Conservation (phyloP, 306 rosid genomes). For the Vachellia pachyceras region DNA sequence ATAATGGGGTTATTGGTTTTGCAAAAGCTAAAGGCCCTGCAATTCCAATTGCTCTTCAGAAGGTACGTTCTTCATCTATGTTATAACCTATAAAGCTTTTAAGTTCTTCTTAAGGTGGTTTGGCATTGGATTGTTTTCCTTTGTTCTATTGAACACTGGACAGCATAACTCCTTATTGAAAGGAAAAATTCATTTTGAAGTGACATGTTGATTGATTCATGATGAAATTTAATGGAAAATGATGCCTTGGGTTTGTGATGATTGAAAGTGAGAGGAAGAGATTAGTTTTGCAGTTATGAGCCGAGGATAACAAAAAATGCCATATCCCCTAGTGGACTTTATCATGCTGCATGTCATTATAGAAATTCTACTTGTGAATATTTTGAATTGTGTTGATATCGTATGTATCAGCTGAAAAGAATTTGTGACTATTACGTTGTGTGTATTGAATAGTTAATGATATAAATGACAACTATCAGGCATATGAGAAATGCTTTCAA, state of each 20-base stretch:
- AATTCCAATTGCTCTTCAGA: slow-evolving; percentile 78
- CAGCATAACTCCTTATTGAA: slow-evolving; percentile 1
- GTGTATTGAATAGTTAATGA: slow-evolving; percentile 32
- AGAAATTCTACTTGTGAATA: slow-evolving; percentile 26
- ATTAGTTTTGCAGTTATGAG: background rate
- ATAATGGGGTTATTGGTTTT: slow-evolving; percentile 84
- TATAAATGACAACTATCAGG: slow-evolving; percentile 59
- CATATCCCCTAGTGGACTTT: slow-evolving; percentile 15
- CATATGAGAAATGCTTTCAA: slow-evolving; percentile 93
- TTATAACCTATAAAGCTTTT: slow-evolving; percentile 17
- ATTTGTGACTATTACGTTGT: slow-evolving; percentile 5
- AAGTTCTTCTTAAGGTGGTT: slow-evolving; percentile 27
- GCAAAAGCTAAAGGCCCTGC: slow-evolving; percentile 97
- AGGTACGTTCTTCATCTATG: slow-evolving; percentile 56
- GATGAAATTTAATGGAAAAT: background rate
- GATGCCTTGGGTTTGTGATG: background rate
- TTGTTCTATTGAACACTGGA: slow-evolving; percentile 1
- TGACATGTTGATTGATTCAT: background rate
- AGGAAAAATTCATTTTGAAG: background rate
- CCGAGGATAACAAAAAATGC: background rate
- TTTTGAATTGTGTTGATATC: slow-evolving; percentile 23
- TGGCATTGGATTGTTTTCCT: slow-evolving; percentile 27
- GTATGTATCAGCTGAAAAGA: background rate
- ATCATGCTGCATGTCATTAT: background rate
- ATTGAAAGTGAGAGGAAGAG: background rate